Evolutionary conservation across 305 asterid species (phyloP).

Genomic region (Fraxinus baroniana): DNA sequence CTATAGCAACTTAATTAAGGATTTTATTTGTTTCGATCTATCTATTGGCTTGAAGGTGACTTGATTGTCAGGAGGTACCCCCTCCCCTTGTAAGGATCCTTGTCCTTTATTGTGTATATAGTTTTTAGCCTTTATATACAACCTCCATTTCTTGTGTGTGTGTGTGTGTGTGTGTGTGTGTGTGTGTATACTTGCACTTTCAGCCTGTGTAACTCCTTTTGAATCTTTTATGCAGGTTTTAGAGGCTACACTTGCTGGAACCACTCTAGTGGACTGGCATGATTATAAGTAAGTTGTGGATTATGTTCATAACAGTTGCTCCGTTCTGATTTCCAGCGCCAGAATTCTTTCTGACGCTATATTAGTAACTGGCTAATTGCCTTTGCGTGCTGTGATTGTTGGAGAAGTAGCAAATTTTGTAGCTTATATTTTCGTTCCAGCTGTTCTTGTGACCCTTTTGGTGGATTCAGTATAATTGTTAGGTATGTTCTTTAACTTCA

Average conservation of each 20-base stretch:
- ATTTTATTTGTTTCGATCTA: neutral
- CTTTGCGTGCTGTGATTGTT: conserved; percentile 58
- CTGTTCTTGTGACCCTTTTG: conserved; percentile 89
- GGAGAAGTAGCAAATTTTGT: conserved; percentile 83
- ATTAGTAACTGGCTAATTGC: conserved; percentile 20
- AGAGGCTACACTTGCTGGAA: conserved; percentile 79
- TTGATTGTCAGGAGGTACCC: neutral
- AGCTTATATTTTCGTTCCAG: conserved; percentile 86
- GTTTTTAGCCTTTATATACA: neutral
- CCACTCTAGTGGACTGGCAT: conserved; percentile 98
- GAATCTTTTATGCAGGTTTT: conserved; percentile 47
- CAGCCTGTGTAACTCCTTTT: neutral
- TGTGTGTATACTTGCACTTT: neutral
- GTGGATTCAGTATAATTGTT: conserved; percentile 80
- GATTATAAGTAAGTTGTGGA: conserved; percentile 60
- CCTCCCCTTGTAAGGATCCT: neutral
- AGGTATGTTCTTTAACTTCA: conserved; percentile 42
- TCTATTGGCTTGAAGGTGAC: neutral
- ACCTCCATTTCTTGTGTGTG: neutral
- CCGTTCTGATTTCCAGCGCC: neutral
- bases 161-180: neutral
- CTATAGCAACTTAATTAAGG: neutral
- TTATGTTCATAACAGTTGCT: neutral
- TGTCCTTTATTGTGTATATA: neutral
- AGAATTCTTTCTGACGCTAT: neutral